Conservation (phyloP, 176 grass and related monocot species). For the Otatea glauca region DNA sequence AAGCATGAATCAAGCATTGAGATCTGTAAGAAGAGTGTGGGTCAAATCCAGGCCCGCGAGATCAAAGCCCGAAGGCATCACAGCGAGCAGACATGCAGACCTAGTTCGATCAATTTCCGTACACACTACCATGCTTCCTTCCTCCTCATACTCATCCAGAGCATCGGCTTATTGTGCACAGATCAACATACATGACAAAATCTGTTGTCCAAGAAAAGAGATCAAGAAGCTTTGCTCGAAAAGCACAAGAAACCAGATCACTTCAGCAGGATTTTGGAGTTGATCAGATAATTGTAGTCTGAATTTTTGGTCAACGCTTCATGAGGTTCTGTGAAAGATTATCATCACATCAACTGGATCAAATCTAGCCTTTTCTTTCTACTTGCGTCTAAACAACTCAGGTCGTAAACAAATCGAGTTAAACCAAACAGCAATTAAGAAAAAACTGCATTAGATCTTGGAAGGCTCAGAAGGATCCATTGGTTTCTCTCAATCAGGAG, state of each 20-base stretch:
- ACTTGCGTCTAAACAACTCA: too few species aligned
- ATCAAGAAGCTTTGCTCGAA: accelerated
- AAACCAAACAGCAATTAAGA: not conserved
- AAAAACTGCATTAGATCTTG: not conserved
- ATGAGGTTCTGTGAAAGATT: conserved; percentile 42
- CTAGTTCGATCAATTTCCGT: conserved; percentile 44
- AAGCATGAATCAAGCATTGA: not conserved
- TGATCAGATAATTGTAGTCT: conserved; percentile 90
- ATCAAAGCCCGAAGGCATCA: conserved; percentile 73
- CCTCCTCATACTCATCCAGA: conserved; percentile 41
- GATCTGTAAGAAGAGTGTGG: conserved; percentile 1
- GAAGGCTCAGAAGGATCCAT: conserved; percentile 68
- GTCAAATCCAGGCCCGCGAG: conserved; percentile 69
- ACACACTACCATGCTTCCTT: conserved; percentile 82
- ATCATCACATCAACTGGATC: conserved; percentile 56
- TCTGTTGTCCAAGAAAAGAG: not conserved
- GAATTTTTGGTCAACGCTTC: conserved; percentile 46
- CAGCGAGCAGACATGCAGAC: conserved; percentile 74
- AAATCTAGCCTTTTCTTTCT: not conserved
- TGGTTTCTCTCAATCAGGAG: conserved; percentile 59
- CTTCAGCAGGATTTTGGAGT: not conserved
- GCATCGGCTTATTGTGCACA: conserved; percentile 77
- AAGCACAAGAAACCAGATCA: not conserved
- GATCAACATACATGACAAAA: not conserved
- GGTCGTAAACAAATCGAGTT: too few species aligned